Conservation (phyloP, 805 yeast genomes). For the Yarrowia porcina region DNA sequence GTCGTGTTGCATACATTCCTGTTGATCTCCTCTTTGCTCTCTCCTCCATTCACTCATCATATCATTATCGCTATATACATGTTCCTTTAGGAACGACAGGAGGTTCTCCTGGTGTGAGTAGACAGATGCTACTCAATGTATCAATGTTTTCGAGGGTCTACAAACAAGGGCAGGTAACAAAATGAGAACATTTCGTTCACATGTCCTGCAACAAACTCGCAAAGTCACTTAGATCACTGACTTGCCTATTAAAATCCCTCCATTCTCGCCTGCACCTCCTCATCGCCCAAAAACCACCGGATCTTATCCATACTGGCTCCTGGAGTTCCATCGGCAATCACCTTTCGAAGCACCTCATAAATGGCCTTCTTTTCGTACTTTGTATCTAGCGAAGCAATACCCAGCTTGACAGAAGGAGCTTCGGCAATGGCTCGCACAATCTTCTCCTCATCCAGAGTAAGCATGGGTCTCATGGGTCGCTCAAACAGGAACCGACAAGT, state of each 20-base stretch:
- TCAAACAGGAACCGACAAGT: slow-evolving; percentile 11
- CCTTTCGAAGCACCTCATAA: slow-evolving; percentile 16
- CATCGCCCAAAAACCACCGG: neutral
- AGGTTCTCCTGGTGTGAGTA: too few species aligned
- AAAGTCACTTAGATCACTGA: neutral
- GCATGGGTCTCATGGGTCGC: neutral
- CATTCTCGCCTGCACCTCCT: slow-evolving; percentile 8
- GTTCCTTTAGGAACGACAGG: neutral
- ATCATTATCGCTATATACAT: neutral
- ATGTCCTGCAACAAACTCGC: too few species aligned
- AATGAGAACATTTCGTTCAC: too few species aligned
- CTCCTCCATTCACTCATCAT: neutral
- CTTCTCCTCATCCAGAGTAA: slow-evolving; percentile 1
- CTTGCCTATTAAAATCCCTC: neutral
- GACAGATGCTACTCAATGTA: too few species aligned
- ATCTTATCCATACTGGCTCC: slow-evolving; percentile 22
- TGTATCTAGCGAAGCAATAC: neutral
- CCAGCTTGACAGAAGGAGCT: neutral
- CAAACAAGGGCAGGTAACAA: too few species aligned
- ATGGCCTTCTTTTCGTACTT: slow-evolving; percentile 1
- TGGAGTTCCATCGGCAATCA: slow-evolving; percentile 6
- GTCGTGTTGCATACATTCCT: too few species aligned
- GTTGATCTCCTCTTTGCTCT: neutral
- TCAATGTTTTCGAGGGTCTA: too few species aligned
- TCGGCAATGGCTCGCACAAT: neutral